Percentiles rank a stretch among this genome's conserved stretches.
phyloP scores from a whole-genome alignment of 2,329 filamentous ascomycete species.

The Dothiorella sarmentorum region DNA sequence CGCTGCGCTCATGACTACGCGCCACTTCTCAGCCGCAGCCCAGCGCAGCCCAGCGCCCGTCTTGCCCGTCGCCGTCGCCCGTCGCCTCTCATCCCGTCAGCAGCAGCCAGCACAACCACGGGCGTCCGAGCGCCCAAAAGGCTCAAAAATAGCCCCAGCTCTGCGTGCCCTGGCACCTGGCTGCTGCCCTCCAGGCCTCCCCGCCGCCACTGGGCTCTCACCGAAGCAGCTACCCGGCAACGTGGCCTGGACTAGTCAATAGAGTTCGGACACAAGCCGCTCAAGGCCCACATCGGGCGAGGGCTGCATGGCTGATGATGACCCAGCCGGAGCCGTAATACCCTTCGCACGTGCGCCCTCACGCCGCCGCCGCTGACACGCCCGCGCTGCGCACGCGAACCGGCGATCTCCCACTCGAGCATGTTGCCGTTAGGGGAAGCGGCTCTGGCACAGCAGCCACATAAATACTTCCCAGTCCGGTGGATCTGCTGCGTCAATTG shows the following conservation, averaged over 20 bases:
- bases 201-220: not conserved
- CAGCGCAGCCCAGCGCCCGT: too few species aligned
- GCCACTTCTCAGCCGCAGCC: slow-evolving; percentile 5
- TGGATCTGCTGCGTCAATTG: slow-evolving; percentile 8
- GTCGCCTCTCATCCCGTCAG: too few species aligned
- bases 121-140: not conserved
- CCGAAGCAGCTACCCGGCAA: slow-evolving; percentile 2
- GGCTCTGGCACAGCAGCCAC: not conserved
- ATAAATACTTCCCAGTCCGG: slow-evolving; percentile 10
- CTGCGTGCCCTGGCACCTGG: too few species aligned
- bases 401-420: slow-evolving; percentile 5
- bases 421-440: slow-evolving; percentile 9
- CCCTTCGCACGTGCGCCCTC: not conserved
- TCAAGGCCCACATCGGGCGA: not conserved
- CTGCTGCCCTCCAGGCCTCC: not conserved
- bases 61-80: too few species aligned
- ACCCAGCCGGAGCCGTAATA: not conserved
- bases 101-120: not conserved
- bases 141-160: slow-evolving; percentile 8
- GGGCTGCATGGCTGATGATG: slow-evolving; percentile 12
- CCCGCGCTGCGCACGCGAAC: not conserved
- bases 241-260: slow-evolving; percentile 12
- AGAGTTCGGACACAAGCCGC: slow-evolving; percentile 15
- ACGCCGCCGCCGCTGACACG: not conserved
- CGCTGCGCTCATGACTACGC: slow-evolving; percentile 11